Evolutionary conservation across 176 grass and related monocot genomes (phyloP), one percentile per base, ranked within the genome.

Genomic region (Musa beccarii): DNA sequence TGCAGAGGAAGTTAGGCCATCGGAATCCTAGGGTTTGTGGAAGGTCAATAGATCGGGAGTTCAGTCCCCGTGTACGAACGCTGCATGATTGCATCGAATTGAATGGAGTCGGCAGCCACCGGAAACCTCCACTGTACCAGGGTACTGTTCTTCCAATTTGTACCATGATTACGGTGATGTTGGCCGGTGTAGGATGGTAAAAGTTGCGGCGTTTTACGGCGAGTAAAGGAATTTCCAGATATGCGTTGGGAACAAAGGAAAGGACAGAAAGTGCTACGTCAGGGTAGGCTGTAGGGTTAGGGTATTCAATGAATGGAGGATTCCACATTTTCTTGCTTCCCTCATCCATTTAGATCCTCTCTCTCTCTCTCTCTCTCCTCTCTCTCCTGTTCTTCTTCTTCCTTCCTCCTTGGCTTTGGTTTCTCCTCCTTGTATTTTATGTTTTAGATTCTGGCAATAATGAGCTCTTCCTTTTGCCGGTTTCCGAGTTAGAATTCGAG

Each of bases 241-340:
- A 49, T 59, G 89, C 71, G 89, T 76, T 75, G 25, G 52, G 59
- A 14, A 29, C 11, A 22, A 72, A 68, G 89, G 82, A 96, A 88
- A 92, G 73, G 89, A 92, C 89, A 92, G 76, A 80, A 84, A 86
- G 81, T 80, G 68, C 87, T 64, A 89, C 77, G 63, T 84, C 81
- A 88, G 49, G 76, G 75, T 79, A 84, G 17, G 66, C 49, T 75
- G 55, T 51, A 72, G 68, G 68, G 20, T 76, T 79, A 70, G 75
- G 69, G 84, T 71, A 24, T 78, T 62, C 52, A 83, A 80, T 76
- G 81, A 66, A 81, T 90, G 82, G 82, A 83, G 54, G 81, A 69
- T 62, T 81, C 65, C 80, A 73, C 76, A 64, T 59, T 82, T 63
- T 63, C 84, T 68, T 61, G 49, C 62, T 49, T 77, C 24, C 81